Evolutionary conservation across 2,329 filamentous ascomycete genomes (phyloP).

Genomic region (Trichoderma sp.): DNA sequence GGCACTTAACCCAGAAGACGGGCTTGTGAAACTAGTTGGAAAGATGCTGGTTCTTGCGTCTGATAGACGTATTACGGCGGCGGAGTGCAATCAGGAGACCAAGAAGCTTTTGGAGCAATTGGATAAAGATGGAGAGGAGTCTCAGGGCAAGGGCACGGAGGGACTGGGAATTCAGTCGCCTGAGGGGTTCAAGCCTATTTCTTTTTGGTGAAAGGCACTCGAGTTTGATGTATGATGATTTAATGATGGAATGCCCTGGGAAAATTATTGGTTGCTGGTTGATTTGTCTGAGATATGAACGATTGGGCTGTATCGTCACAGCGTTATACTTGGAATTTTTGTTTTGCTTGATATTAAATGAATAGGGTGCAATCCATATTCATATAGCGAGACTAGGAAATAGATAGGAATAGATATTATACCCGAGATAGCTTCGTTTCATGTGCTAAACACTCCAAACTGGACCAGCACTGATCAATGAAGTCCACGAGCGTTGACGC

Average conservation of each 20-base stretch:
- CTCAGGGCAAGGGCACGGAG: neutral
- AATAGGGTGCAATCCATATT: neutral
- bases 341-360: neutral
- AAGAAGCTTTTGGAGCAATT: conserved; percentile 15
- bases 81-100: conserved; percentile 22
- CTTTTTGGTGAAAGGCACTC: conserved; percentile 29
- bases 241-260: neutral
- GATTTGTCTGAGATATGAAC: neutral
- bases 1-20: conserved; percentile 27
- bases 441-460: neutral
- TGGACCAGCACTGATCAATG: neutral
- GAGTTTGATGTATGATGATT: neutral
- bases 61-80: conserved; percentile 23
- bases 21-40: conserved; percentile 25
- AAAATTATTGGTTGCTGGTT: neutral
- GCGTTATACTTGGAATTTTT: neutral
- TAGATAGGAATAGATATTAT: neutral
- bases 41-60: conserved; percentile 26
- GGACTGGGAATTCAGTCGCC: conserved; percentile 26
- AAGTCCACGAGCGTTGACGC: conserved; percentile 17
- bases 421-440: neutral
- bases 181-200: conserved; percentile 26
- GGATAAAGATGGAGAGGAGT: neutral
- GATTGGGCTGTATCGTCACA: neutral
- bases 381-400: neutral